phyloP scores from a whole-genome alignment of 2,329 filamentous ascomycete genomes.

The Pseudogymnoascus sp. region DNA sequence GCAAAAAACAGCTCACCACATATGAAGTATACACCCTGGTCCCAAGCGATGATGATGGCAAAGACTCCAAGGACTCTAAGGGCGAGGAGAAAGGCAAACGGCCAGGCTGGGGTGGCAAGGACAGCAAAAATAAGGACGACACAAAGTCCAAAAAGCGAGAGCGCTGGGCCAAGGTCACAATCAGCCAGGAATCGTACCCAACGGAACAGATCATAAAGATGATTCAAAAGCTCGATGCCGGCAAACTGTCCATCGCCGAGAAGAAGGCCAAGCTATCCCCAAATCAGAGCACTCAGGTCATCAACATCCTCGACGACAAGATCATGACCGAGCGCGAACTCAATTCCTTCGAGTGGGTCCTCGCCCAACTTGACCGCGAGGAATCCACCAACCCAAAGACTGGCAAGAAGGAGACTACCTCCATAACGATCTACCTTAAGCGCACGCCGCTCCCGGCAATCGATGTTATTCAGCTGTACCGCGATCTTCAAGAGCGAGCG shows the following conservation, averaged over 20 bases:
- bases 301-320: constrained; percentile 22
- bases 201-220: constrained; percentile 22
- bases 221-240: constrained; percentile 22
- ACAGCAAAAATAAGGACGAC: too few species aligned
- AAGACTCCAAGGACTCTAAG: too few species aligned
- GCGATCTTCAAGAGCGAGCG: constrained; percentile 17
- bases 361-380: constrained; percentile 22
- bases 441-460: constrained; percentile 16
- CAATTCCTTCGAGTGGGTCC: constrained; percentile 22
- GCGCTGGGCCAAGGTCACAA: constrained; percentile 10
- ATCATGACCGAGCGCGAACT: constrained; percentile 18
- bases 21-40: too few species aligned
- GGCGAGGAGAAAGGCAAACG: too few species aligned
- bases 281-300: constrained; percentile 23
- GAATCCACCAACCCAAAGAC: constrained; percentile 10
- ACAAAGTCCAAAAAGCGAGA: constrained; percentile 24
- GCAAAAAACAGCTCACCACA: constrained; percentile 21
- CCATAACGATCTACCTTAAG: constrained; percentile 24
- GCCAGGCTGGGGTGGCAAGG: too few species aligned
- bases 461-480: constrained; percentile 16
- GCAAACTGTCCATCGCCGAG: constrained; percentile 19
- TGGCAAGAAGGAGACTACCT: constrained; percentile 18
- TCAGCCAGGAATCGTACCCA: constrained; percentile 20
- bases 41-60: too few species aligned
- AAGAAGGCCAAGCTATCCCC: constrained; percentile 21